Base-by-base conservation (phyloP, 2,329 filamentous ascomycete genomes). In the Claviceps digitariae region DNA sequence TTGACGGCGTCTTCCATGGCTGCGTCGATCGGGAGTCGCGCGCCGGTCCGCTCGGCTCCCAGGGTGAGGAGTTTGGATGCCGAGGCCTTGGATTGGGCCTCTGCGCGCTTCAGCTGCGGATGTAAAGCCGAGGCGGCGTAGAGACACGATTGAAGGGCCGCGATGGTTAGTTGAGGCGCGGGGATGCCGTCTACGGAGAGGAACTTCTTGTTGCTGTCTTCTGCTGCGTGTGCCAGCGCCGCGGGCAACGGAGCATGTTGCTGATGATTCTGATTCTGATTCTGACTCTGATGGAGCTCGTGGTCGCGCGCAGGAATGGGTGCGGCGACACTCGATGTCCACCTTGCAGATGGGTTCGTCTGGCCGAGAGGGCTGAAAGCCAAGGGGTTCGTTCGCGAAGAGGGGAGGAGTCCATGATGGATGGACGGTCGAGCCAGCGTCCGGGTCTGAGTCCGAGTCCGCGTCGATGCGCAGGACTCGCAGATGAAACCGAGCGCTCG, bases 51-150 rank as follows among this genome's bases (percentile, higher is more conserved):
- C 52, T 69, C 66, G 31, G 62, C 62, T 7, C 66, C 73, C 21
- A 74, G 59, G 45, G 73, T 73, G 31, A 81, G 72, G 46, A 84
- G 68, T 27, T 74, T 75, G 38, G 78, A 81, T 9, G 77, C 74
- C 2, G 79, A 75, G 21, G 71, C 73, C 53, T 66, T 64, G 48
- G 67, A 63, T 56, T 72, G 66, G 48, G 64, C 66, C 52, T 73
- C 66, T 21, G 66, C 65, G 56, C 66, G 64, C 61, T 65, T 64
- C 43, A 69, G 59, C 52, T 72, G 69, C 25, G 71, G 70, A 52
- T 72, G 69, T 15, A 74, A 66, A 10, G 67, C 64, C n/a, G 68
- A 66, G 20, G 74, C 74, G 23, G 72, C 73, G 52, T 66, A 69
- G 51, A 70, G 67, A 59, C 73, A 75, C 23, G 71, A 67, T 46